Evolutionary conservation across 2,329 filamentous ascomycete species (phyloP).

Genomic region (Neofusicoccum umdonicola): DNA sequence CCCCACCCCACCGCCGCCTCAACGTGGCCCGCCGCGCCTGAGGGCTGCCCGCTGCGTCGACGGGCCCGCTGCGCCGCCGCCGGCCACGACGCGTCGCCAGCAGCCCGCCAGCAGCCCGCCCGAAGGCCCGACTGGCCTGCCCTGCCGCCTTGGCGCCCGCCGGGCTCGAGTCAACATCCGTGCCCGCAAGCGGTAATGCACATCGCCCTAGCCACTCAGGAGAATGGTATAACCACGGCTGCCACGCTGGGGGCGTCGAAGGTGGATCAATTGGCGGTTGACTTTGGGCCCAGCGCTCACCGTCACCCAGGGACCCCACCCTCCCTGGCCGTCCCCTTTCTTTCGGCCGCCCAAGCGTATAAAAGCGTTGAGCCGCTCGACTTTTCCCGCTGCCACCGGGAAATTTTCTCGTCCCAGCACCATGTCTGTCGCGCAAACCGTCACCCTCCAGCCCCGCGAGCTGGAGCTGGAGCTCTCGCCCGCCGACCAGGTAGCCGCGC

Average conservation of each 20-base stretch:
- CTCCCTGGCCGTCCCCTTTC: constrained; percentile 10
- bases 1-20: background rate
- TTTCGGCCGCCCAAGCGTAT: background rate
- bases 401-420: background rate
- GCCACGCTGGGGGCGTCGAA: constrained; percentile 5
- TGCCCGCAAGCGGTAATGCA: constrained; percentile 10
- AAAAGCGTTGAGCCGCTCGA: background rate
- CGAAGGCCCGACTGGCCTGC: background rate
- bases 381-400: background rate
- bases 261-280: constrained; percentile 9
- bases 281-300: constrained; percentile 4
- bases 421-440: constrained; percentile 12
- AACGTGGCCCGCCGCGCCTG: background rate
- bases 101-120: background rate
- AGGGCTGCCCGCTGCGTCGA: too few relatives aligned
- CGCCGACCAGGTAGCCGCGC: background rate
- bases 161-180: constrained; percentile 5
- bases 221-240: constrained; percentile 10
- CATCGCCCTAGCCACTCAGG: constrained; percentile 12
- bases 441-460: constrained; percentile 9
- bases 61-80: background rate
- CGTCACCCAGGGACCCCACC: constrained; percentile 2
- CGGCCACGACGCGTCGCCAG: background rate
- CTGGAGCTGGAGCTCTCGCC: background rate
- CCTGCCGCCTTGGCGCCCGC: constrained; percentile 1